A percentile compares a stretch with the other conserved stretches of the same genome.
Evolutionary conservation across 1,284 basidiomycete species (phyloP).

Genomic region (Rhodotorula mucilaginosa): DNA sequence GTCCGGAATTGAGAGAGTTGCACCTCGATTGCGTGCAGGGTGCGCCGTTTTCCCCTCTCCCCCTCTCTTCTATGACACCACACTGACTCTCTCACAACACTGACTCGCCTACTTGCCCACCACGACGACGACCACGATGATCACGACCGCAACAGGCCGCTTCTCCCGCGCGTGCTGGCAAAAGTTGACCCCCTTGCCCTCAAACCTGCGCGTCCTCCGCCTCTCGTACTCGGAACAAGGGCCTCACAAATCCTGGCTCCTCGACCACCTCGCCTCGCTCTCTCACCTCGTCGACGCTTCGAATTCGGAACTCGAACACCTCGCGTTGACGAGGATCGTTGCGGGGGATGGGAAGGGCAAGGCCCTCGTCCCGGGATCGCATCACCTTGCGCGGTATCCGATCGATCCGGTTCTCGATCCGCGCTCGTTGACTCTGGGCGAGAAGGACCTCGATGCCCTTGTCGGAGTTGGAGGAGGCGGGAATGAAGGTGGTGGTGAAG

Average conservation of each 20-base stretch:
- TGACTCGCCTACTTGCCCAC: neutral
- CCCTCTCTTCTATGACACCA: neutral
- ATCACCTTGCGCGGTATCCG: constrained; percentile 15
- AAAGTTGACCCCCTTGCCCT: constrained; percentile 16
- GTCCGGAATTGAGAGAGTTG: constrained; percentile 22
- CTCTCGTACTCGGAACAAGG: constrained; percentile 25
- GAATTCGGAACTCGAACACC: constrained; percentile 2
- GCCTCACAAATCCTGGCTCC: constrained; percentile 38
- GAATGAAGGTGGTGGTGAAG: neutral
- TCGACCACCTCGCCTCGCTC: constrained; percentile 35
- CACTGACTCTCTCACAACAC: neutral
- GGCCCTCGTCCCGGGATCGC: constrained; percentile 24
- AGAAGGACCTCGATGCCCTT: constrained; percentile 16
- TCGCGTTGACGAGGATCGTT: constrained; percentile 21
- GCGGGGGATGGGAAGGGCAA: neutral
- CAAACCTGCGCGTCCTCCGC: constrained; percentile 18
- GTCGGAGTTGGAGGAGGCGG: neutral
- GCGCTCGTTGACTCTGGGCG: neutral
- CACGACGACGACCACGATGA: no score
- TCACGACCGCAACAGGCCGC: constrained; percentile 20
- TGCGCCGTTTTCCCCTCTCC: neutral
- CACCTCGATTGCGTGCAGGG: constrained; percentile 8
- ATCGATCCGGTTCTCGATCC: constrained; percentile 23
- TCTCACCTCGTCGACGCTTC: constrained; percentile 5
- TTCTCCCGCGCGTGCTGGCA: constrained; percentile 32